Conservation (phyloP, 768 basidiomycete species). For the Melanogaster broomeanus region DNA sequence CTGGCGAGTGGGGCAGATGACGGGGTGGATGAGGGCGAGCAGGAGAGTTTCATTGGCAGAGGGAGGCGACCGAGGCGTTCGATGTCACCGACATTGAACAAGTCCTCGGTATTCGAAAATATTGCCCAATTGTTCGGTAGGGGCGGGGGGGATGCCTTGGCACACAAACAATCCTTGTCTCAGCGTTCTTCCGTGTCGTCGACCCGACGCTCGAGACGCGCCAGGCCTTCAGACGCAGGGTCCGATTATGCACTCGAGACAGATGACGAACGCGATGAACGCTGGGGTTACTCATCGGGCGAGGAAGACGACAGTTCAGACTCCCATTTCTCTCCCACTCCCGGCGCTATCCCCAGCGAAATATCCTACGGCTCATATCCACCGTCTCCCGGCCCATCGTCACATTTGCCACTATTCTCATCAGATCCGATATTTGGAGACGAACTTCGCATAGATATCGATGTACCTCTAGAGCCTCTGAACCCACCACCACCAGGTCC, state of each 20-base stretch:
- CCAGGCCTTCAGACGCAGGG: constrained; percentile 52
- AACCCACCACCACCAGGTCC: constrained; percentile 79
- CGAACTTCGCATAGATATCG: constrained; percentile 83
- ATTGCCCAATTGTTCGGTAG: constrained; percentile 69
- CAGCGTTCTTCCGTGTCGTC: constrained; percentile 54
- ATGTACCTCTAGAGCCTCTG: constrained; percentile 57
- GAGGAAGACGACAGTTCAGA: constrained; percentile 63
- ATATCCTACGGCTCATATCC: constrained; percentile 74
- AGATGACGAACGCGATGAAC: constrained; percentile 64
- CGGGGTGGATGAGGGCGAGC: constrained; percentile 38
- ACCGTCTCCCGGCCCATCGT: constrained; percentile 51
- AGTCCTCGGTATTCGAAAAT: constrained; percentile 57
- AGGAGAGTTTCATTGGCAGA: constrained; percentile 31
- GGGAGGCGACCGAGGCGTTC: constrained; percentile 35
- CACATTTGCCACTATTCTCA: constrained; percentile 65
- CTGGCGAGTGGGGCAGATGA: constrained; percentile 39
- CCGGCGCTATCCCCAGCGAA: constrained; percentile 46
- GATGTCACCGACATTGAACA: constrained; percentile 40
- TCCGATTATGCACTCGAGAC: constrained; percentile 60
- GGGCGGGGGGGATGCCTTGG: constrained; percentile 40
- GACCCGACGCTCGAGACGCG: constrained; percentile 50
- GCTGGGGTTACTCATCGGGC: constrained; percentile 93
- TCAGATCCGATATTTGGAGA: constrained; percentile 83
- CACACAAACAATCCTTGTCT: constrained; percentile 57
- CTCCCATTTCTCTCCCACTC: constrained; percentile 19